Percentiles rank a stretch among this genome's conserved stretches.
Conservation (phyloP, 2,329 filamentous ascomycete species). For the Cladosporium sp. region DNA sequence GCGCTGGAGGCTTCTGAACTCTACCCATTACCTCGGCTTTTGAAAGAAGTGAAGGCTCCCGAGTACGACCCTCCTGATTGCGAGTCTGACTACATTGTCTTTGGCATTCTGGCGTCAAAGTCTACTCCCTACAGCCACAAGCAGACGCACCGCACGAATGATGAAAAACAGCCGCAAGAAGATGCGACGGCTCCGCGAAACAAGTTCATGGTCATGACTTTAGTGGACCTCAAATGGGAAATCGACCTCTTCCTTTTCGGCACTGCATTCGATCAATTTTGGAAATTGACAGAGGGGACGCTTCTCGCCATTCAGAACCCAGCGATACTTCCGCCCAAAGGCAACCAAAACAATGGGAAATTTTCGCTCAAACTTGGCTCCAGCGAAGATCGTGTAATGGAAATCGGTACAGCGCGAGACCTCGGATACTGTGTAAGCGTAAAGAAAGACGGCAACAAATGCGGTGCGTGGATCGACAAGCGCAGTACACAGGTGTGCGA, state of each 20-base stretch:
- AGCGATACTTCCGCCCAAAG: conserved; percentile 78
- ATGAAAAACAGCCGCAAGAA: conserved; percentile 42
- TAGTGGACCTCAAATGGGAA: conserved; percentile 86
- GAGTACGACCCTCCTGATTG: conserved; percentile 73
- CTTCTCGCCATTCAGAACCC: conserved; percentile 90
- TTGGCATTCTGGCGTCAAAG: conserved; percentile 82
- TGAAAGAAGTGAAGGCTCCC: conserved; percentile 75
- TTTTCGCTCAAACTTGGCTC: conserved; percentile 83
- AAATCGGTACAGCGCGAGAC: conserved; percentile 78
- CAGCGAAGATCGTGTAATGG: conserved; percentile 81
- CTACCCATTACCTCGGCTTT: conserved; percentile 71
- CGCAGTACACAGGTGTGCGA: conserved; percentile 88
- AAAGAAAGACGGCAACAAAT: conserved; percentile 76
- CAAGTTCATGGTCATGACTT: conserved; percentile 87
- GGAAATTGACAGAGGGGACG: conserved; percentile 88
- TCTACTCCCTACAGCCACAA: conserved; percentile 67
- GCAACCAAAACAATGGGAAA: conserved; percentile 67
- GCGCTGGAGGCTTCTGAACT: conserved; percentile 72
- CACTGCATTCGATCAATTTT: conserved; percentile 83
- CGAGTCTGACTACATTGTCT: conserved; percentile 82
- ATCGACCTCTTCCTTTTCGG: conserved; percentile 90
- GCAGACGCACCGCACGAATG: conserved; percentile 38
- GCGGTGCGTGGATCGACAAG: conserved; percentile 78
- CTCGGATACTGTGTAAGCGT: conserved; percentile 81
- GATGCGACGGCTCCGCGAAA: conserved; percentile 50